A percentile compares a stretch with the other conserved stretches of the same genome.
phyloP scores from a whole-genome alignment of 352 stramenopile species.

The Globisporangium cederbergense region DNA sequence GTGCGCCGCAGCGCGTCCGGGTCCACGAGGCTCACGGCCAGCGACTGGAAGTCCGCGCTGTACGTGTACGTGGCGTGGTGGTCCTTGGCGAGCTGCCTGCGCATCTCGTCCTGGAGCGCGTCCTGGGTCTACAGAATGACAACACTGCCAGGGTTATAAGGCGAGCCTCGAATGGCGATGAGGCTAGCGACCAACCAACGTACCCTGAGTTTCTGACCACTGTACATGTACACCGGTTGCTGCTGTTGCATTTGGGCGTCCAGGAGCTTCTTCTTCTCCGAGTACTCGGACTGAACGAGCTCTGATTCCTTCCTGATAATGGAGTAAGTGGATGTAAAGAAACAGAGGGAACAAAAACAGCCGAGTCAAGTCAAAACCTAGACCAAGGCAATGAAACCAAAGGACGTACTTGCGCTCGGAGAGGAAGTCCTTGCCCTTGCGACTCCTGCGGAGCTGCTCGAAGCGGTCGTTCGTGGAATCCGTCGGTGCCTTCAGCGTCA shows the following conservation, averaged over 20 bases:
- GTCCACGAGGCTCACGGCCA: slow-evolving; percentile 80
- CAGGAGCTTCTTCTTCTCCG: slow-evolving; percentile 35
- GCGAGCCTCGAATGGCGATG: too few relatives aligned
- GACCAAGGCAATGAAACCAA: neutral
- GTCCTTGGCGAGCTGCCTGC: slow-evolving; percentile 53
- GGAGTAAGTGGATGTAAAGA: neutral
- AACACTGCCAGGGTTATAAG: neutral
- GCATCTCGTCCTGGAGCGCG: slow-evolving; percentile 76
- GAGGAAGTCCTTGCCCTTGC: slow-evolving; percentile 60
- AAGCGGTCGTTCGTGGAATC: slow-evolving; percentile 70
- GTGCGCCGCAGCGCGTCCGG: slow-evolving; percentile 48
- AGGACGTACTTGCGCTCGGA: slow-evolving; percentile 31
- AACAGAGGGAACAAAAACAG: neutral
- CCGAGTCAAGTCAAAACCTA: neutral
- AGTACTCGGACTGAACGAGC: slow-evolving; percentile 29
- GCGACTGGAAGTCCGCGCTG: slow-evolving; percentile 84
- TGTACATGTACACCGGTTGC: slow-evolving; percentile 80
- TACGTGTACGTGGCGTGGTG: slow-evolving; percentile 81
- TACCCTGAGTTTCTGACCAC: slow-evolving; percentile 81
- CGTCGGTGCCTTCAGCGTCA: slow-evolving; percentile 63
- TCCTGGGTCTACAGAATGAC: slow-evolving; percentile 63
- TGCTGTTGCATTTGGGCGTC: slow-evolving; percentile 19
- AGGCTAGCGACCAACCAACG: slow-evolving; percentile 1
- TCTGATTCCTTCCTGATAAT: slow-evolving; percentile 28
- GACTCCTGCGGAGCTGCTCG: slow-evolving; percentile 42